Percentiles rank a stretch among this genome's conserved stretches.
Evolutionary conservation across 2,329 filamentous ascomycete genomes (phyloP).

Genomic region (Teratosphaeria viscida): DNA sequence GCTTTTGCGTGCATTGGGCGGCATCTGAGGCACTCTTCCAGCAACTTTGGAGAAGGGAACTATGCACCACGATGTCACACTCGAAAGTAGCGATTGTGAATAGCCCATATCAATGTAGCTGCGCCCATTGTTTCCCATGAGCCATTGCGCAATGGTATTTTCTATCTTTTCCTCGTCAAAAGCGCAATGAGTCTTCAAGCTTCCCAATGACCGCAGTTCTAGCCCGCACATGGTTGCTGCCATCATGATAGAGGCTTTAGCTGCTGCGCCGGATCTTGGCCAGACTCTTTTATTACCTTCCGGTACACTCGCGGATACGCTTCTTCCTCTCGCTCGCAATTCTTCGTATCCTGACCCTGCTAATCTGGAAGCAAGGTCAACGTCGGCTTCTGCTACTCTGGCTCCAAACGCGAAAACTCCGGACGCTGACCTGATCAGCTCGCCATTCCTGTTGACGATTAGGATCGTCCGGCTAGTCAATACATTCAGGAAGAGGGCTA

Average conservation of each 20-base stretch:
- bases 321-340: background rate
- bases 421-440: constrained; percentile 2
- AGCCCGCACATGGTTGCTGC: background rate
- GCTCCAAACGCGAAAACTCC: background rate
- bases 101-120: background rate
- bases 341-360: background rate
- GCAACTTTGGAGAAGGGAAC: background rate
- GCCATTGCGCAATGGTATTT: background rate
- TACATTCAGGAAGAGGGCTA: constrained; percentile 28
- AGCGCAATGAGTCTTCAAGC: background rate
- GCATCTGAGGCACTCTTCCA: background rate
- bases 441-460: constrained; percentile 25
- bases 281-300: background rate
- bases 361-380: background rate
- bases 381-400: constrained; percentile 1
- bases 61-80: background rate
- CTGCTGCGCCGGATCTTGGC: background rate
- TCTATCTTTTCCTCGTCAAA: background rate
- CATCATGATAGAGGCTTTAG: background rate
- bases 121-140: background rate
- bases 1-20: background rate
- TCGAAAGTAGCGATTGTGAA: background rate
- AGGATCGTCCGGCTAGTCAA: constrained; percentile 30
- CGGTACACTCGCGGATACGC: background rate
- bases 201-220: background rate